Percentiles rank a stretch among this genome's conserved stretches.
phyloP scores from a whole-genome alignment of 1,284 basidiomycete species.

The Ustilago xerochloae region DNA sequence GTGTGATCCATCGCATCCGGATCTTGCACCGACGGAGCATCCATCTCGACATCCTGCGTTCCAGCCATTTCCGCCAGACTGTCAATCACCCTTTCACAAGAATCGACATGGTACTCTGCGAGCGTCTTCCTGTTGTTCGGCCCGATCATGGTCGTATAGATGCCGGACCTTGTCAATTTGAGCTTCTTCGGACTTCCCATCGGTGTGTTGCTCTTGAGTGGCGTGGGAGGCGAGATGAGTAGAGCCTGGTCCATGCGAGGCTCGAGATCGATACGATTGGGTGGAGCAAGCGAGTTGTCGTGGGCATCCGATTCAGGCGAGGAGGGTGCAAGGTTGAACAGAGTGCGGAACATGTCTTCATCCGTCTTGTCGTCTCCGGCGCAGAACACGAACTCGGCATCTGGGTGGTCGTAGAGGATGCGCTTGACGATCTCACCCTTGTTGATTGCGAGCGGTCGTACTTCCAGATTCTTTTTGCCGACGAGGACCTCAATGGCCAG shows the following conservation, averaged over 20 bases:
- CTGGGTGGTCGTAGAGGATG: slow-evolving; percentile 88
- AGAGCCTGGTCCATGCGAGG: slow-evolving; percentile 21
- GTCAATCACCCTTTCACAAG: slow-evolving; percentile 58
- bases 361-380: slow-evolving; percentile 95
- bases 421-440: slow-evolving; percentile 98
- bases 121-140: slow-evolving; percentile 63
- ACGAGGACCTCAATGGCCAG: slow-evolving; percentile 69
- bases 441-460: slow-evolving; percentile 92
- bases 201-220: slow-evolving; percentile 36
- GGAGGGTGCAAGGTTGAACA: slow-evolving; percentile 50
- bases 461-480: slow-evolving; percentile 98
- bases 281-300: not conserved
- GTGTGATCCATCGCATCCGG: not conserved
- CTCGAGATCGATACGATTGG: not conserved
- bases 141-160: slow-evolving; percentile 64
- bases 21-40: slow-evolving; percentile 17
- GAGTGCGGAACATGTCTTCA: slow-evolving; percentile 66
- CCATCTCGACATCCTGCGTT: slow-evolving; percentile 1
- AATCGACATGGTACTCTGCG: slow-evolving; percentile 64
- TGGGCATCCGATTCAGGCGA: slow-evolving; percentile 21
- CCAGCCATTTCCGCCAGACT: slow-evolving; percentile 62
- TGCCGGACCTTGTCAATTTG: slow-evolving; percentile 46
- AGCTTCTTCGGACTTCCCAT: slow-evolving; percentile 50
- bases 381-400: slow-evolving; percentile 94
- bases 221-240: slow-evolving; percentile 51